These are phyloP conservation scores for Talaromyces rugulosus DNA, from an alignment of 2,329 filamentous ascomycete species.

Conservation along the genomic window DNA sequence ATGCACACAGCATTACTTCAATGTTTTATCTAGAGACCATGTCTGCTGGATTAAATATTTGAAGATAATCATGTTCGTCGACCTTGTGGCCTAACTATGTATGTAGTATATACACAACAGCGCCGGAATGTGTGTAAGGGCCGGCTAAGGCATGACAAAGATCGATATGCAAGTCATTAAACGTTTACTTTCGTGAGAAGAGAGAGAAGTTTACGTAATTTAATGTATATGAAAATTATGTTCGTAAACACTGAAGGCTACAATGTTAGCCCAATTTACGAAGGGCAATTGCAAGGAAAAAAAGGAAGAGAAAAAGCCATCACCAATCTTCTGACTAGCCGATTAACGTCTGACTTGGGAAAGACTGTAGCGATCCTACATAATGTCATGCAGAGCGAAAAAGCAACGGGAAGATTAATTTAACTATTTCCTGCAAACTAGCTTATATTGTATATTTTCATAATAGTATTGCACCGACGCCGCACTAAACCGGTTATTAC, in stretches of 20 bases:
- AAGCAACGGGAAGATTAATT: too few relatives aligned
- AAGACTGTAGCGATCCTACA: background rate
- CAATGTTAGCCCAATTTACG: too few relatives aligned
- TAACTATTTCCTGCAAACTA: background rate
- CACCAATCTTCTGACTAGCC: background rate
- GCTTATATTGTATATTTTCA: background rate
- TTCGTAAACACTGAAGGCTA: too few relatives aligned
- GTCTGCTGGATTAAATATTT: background rate
- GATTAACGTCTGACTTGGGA: background rate
- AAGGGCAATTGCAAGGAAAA: background rate
- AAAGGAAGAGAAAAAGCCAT: background rate
- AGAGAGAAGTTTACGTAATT: too few relatives aligned
- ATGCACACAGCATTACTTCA: background rate
- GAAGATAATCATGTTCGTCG: too few relatives aligned
- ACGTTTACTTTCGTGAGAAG: too few relatives aligned
- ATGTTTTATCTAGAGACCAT: background rate
- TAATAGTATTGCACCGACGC: background rate
- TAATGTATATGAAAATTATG: too few relatives aligned
- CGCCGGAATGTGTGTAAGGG: background rate
- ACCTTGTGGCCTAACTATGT: too few relatives aligned
- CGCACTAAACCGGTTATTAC: background rate
- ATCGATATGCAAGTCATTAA: too few relatives aligned
- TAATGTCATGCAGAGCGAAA: too few relatives aligned
- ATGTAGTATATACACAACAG: background rate
- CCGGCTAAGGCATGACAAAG: too few relatives aligned